A percentile compares a stretch with the other conserved stretches of the same genome.
Evolutionary conservation across 352 stramenopile species (phyloP).

Genomic region (Globisporangium polare): DNA sequence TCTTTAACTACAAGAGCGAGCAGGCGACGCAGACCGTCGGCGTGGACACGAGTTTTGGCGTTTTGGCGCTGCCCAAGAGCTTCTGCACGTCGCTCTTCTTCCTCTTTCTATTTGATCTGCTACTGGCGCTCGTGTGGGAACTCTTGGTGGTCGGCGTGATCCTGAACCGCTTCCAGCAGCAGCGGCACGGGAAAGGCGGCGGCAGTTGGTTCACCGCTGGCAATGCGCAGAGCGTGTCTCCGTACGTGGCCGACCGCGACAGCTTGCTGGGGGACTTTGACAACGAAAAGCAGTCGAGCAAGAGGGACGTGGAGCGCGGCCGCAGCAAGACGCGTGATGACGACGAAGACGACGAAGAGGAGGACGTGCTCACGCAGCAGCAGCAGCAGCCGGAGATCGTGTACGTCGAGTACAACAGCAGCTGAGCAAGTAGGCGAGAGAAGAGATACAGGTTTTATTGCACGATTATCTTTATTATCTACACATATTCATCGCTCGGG

Average conservation of each 20-base stretch:
- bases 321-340: constrained; percentile 14
- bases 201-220: constrained; percentile 12
- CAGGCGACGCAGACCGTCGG: constrained; percentile 38
- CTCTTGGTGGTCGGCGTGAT: constrained; percentile 51
- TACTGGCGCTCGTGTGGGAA: constrained; percentile 57
- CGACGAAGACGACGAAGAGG: constrained; percentile 39
- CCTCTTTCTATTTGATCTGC: constrained; percentile 61
- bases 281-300: constrained; percentile 1
- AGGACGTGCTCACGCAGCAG: constrained; percentile 31
- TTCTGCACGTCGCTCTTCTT: constrained; percentile 67
- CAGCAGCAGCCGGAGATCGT: constrained; percentile 32
- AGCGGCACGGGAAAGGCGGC: constrained; percentile 21
- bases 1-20: constrained; percentile 63
- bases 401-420: constrained; percentile 20
- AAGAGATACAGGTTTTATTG: background rate
- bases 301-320: constrained; percentile 6
- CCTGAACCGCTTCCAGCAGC: constrained; percentile 47
- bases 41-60: constrained; percentile 58
- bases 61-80: constrained; percentile 39
- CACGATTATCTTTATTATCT: constrained; percentile 3
- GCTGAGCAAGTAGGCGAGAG: constrained; percentile 1
- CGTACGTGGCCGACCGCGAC: constrained; percentile 47
- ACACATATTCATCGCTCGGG: background rate
- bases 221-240: constrained; percentile 32
- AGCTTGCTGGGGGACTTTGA: constrained; percentile 30